Conservation (phyloP, 139 green algal genomes). For the Tetradesmus lagerheimii region DNA sequence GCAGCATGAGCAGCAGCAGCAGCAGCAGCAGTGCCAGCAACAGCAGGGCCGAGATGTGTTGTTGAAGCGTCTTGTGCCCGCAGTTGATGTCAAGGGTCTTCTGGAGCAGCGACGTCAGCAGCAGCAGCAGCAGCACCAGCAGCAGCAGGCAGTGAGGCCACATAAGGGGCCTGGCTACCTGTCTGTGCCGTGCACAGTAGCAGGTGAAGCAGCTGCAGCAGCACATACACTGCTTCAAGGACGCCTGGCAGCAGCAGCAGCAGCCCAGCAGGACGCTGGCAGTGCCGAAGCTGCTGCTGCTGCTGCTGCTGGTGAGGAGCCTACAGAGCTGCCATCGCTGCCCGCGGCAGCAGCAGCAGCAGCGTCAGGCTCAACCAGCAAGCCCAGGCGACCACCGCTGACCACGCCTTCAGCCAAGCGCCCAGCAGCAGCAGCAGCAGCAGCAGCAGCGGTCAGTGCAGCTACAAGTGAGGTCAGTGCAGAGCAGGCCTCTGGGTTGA, state of each 20-base stretch:
- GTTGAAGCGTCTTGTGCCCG: not conserved
- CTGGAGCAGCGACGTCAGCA: not conserved
- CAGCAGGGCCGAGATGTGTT: not conserved
- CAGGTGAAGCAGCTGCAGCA: not conserved
- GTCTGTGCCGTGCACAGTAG: not conserved
- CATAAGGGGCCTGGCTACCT: not conserved
- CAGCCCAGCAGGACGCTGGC: not conserved
- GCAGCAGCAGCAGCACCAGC: not conserved
- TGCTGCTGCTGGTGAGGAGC: not conserved
- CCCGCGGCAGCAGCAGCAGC: conserved; percentile 4
- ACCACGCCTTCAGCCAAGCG: not conserved
- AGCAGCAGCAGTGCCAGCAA: not conserved
- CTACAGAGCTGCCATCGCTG: too few relatives aligned
- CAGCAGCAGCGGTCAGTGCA: not conserved
- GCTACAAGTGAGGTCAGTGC: not conserved
- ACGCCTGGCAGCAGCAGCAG: not conserved
- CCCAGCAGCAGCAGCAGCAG: not conserved
- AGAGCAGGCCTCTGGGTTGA: not conserved
- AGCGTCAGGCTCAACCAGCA: not conserved
- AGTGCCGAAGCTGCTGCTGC: too few relatives aligned
- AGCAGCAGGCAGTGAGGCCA: not conserved
- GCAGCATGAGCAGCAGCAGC: not conserved
- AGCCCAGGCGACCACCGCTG: not conserved
- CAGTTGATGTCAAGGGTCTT: not conserved
- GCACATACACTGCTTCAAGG: not conserved